Conservation (phyloP, 495 filamentous ascomycete species). For the Daldinia bambusicola region DNA sequence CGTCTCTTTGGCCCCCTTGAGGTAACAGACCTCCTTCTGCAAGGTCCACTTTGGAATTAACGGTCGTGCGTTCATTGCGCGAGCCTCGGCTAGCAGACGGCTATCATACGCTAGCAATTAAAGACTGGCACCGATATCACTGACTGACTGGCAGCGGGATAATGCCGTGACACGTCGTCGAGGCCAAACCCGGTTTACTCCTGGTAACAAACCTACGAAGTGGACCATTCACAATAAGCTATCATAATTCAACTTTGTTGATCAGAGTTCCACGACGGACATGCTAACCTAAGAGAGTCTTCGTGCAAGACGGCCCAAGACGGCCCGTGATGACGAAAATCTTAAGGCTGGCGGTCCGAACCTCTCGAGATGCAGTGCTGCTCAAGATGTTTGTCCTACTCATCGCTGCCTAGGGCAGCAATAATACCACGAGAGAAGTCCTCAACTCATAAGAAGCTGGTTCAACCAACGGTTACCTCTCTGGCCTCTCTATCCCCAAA, state of each 20-base stretch:
- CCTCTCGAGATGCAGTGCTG: neutral
- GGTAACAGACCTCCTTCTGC: constrained; percentile 9
- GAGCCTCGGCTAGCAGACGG: neutral
- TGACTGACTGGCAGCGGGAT: neutral
- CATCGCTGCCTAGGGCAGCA: constrained; percentile 3
- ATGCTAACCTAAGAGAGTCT: neutral
- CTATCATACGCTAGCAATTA: neutral
- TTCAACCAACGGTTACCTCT: constrained; percentile 8
- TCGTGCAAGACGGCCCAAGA: neutral
- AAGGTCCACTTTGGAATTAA: constrained; percentile 6
- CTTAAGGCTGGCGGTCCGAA: constrained; percentile 16
- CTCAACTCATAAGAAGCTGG: neutral
- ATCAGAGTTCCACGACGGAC: neutral
- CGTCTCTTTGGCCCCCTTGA: constrained; percentile 29
- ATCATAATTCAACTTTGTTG: neutral
- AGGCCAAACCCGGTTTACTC: constrained; percentile 10
- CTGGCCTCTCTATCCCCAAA: neutral
- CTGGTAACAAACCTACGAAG: neutral
- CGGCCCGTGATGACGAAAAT: constrained; percentile 1
- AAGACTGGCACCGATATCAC: neutral
- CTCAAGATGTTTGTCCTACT: constrained; percentile 2
- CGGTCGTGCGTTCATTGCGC: constrained; percentile 9
- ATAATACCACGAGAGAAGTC: neutral
- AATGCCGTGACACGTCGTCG: neutral
- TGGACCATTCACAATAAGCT: constrained; percentile 4